Evolutionary conservation across 2,329 filamentous ascomycete genomes (phyloP).

Genomic region (Aspergillus sp.): DNA sequence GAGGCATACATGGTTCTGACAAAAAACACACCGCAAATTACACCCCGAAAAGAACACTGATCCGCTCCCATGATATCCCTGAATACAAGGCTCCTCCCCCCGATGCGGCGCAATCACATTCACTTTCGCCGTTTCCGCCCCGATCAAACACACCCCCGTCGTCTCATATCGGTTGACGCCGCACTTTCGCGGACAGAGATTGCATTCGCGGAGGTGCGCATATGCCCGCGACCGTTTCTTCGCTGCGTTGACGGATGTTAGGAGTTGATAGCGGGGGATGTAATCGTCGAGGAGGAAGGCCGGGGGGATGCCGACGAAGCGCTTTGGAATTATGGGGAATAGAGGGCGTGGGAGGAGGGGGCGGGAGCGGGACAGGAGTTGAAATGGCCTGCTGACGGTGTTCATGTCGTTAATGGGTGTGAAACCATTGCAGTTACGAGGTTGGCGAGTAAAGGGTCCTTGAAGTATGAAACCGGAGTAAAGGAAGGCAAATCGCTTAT

Average conservation of each 20-base stretch:
- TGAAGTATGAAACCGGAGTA: not conserved
- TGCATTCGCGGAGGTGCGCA: constrained; percentile 69
- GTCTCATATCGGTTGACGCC: constrained; percentile 74
- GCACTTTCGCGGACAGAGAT: constrained; percentile 70
- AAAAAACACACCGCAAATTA: constrained; percentile 66
- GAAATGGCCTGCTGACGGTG: not conserved
- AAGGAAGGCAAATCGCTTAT: not conserved
- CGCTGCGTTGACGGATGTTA: constrained; percentile 61
- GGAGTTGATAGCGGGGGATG: constrained; percentile 62
- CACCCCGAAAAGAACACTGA: constrained; percentile 76
- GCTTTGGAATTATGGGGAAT: constrained; percentile 11
- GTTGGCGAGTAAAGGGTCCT: not conserved
- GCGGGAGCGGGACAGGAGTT: not conserved
- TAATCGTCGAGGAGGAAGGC: constrained; percentile 70
- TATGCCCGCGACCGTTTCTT: constrained; percentile 70
- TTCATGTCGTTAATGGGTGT: not conserved
- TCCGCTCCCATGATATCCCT: constrained; percentile 73
- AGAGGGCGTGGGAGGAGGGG: not conserved
- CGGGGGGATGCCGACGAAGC: constrained; percentile 47
- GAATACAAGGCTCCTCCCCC: constrained; percentile 76
- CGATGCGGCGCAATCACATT: constrained; percentile 83
- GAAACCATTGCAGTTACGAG: not conserved
- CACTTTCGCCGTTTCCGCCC: constrained; percentile 65
- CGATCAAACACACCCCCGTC: constrained; percentile 72
- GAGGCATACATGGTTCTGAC: constrained; percentile 59